Evolutionary conservation across 352 stramenopile species (phyloP).

Genomic region (Phytophthora ramorum): DNA sequence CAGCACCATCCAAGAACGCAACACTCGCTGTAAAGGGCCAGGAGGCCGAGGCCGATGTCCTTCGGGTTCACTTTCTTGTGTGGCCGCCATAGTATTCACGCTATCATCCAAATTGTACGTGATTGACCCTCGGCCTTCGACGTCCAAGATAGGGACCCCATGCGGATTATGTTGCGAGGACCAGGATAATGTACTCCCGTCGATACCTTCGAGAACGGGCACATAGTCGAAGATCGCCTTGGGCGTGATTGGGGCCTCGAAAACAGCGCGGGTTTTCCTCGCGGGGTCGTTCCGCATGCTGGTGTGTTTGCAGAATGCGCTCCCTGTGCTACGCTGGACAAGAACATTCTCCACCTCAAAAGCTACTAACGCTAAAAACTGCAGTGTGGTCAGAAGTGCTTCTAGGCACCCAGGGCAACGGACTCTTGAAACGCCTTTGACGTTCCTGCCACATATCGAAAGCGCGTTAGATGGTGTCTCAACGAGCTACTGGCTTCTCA

Average conservation of each 20-base stretch:
- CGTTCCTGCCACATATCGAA: background rate
- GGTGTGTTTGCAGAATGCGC: slow-evolving; percentile 22
- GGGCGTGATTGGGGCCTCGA: slow-evolving; percentile 13
- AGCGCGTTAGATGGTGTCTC: slow-evolving; percentile 7
- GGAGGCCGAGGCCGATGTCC: slow-evolving; percentile 15
- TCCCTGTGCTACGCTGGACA: slow-evolving; percentile 2
- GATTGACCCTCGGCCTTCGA: slow-evolving; percentile 23
- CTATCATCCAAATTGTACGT: slow-evolving; percentile 37
- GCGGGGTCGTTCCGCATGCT: slow-evolving; percentile 31
- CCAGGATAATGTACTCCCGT: slow-evolving; percentile 24
- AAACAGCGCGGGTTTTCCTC: slow-evolving; percentile 12
- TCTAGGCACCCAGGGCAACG: background rate
- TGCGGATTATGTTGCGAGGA: slow-evolving; percentile 23
- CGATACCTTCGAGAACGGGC: slow-evolving; percentile 37
- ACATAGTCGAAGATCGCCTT: slow-evolving; percentile 31
- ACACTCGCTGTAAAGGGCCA: slow-evolving; percentile 31
- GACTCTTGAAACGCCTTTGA: slow-evolving; percentile 22
- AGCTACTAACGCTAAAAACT: slow-evolving; percentile 22
- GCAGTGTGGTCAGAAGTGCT: slow-evolving; percentile 28
- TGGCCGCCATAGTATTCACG: slow-evolving; percentile 23
- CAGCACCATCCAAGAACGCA: slow-evolving; percentile 40
- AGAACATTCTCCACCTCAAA: slow-evolving; percentile 4
- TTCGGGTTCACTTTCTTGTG: slow-evolving; percentile 13
- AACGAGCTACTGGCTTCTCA: slow-evolving; percentile 16
- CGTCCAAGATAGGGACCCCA: slow-evolving; percentile 36